Conservation (phyloP, 1,284 basidiomycete species). For the Apiotrichum sp. region DNA sequence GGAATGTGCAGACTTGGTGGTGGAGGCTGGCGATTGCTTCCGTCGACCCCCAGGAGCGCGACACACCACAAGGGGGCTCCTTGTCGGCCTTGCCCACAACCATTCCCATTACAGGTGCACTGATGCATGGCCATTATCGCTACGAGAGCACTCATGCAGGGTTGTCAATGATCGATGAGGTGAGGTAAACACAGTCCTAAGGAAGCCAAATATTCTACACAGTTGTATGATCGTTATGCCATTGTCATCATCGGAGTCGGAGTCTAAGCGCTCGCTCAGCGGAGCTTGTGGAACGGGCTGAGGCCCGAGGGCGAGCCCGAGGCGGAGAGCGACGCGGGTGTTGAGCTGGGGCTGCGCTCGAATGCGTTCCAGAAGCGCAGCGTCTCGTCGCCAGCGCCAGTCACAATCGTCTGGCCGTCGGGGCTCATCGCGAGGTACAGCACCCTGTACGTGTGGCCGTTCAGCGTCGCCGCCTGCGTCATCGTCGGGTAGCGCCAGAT, state of each 20-base stretch:
- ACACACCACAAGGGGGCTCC: too few relatives aligned
- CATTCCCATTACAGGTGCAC: background rate
- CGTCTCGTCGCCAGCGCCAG: slow-evolving; percentile 96
- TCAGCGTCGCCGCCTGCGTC: slow-evolving; percentile 87
- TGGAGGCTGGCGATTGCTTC: too few relatives aligned
- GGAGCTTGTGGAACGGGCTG: slow-evolving; percentile 5
- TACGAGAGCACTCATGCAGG: too few relatives aligned
- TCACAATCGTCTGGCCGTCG: slow-evolving; percentile 94
- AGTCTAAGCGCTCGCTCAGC: background rate
- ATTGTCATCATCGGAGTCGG: too few relatives aligned
- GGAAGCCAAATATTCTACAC: too few relatives aligned
- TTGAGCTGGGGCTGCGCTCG: slow-evolving; percentile 43
- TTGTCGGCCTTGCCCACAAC: too few relatives aligned
- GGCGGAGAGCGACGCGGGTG: background rate
- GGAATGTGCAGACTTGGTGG: too few relatives aligned
- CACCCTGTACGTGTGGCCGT: slow-evolving; percentile 90
- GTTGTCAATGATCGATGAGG: too few relatives aligned
- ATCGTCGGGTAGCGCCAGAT: slow-evolving; percentile 95
- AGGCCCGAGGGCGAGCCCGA: background rate
- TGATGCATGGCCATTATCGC: background rate
- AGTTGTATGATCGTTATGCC: too few relatives aligned
- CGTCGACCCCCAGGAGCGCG: too few relatives aligned
- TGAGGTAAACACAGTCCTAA: too few relatives aligned
- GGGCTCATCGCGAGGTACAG: slow-evolving; percentile 96
- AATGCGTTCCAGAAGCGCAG: slow-evolving; percentile 94